A percentile compares a stretch with the other conserved stretches of the same genome.
Conservation (phyloP, 2,329 filamentous ascomycete species). For the Tolypocladium amazonense region DNA sequence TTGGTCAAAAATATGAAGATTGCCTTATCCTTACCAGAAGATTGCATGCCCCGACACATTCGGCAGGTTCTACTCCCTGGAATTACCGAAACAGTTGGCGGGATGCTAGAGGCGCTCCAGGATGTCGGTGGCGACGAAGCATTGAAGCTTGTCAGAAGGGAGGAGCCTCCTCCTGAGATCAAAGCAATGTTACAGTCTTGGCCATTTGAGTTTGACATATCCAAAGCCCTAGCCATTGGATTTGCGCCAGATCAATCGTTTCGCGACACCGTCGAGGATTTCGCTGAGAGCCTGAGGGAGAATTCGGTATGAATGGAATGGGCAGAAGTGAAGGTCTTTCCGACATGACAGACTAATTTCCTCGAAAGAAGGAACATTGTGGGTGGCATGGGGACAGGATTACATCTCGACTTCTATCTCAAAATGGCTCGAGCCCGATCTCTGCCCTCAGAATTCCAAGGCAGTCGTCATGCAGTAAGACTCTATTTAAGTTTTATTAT, state of each 20-base stretch:
- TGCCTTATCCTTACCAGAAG: constrained; percentile 27
- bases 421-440: no score
- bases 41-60: constrained; percentile 20
- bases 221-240: constrained; percentile 41
- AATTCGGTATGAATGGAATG: background rate
- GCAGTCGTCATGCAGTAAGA: no score
- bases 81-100: constrained; percentile 38
- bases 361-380: no score
- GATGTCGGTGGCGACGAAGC: constrained; percentile 35
- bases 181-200: constrained; percentile 42
- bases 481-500: no score
- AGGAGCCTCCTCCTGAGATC: constrained; percentile 34
- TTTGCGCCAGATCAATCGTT: constrained; percentile 33
- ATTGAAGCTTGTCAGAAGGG: constrained; percentile 29
- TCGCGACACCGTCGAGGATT: constrained; percentile 19
- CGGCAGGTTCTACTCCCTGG: constrained; percentile 42
- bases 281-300: constrained; percentile 9
- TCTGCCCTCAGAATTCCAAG: no score
- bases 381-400: no score
- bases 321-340: no score
- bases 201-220: constrained; percentile 40
- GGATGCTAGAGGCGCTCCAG: constrained; percentile 40
- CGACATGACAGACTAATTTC: no score
- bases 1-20: constrained; percentile 38
- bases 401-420: no score